Base-by-base conservation (phyloP, 352 stramenopile species). In the Phytophthora pseudosyringae region DNA sequence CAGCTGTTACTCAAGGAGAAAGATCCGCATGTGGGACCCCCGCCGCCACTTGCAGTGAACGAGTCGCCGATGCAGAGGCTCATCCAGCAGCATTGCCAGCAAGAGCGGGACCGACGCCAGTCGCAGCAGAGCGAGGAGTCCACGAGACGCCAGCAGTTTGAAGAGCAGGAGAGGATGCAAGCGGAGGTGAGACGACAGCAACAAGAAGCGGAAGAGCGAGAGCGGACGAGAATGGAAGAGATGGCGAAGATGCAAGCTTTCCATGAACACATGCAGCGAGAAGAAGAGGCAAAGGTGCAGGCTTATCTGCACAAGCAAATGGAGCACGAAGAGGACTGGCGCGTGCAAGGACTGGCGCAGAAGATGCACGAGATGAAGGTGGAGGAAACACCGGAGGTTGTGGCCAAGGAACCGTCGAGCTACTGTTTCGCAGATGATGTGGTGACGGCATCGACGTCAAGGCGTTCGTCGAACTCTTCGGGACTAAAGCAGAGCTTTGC, bases 1-100 rank as follows among this genome's bases (percentile, higher is more conserved):
- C 81, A 90, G 60, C 31, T 90, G 35, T 16, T 82, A 31, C 55
- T 84, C 16, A 38, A 29, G 41, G 35, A 29, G 32, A 76, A 68
- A 36, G 55, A 75, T 35, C 59, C 52, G 11, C 33, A 8, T 5
- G 29, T 45, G 41, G 10, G 13, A 2, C 21, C 50, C 3, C 25
- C 65, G 16, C 45, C 36, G 38, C 47, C 47, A 36, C 32, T 73
- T 50, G 64, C 51, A 33, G 46, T 73, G 47, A 52, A 44, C 6
- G 65, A 69, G 60, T 73, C 65, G 3, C 65, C 65, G 3, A 73
- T 69, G 59, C 60, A 75, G 29, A 58, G 51, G 49, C 40, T 65
- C 1, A 59, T 59, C 31, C 52, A 57, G 46, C 60, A 67, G 32
- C 58, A 76, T 39, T 68, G 52, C 36, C 63, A 70, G 25, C 67